Evolutionary conservation across 139 green algal species (phyloP).

Genomic region (Ettlia oleoabundans): DNA sequence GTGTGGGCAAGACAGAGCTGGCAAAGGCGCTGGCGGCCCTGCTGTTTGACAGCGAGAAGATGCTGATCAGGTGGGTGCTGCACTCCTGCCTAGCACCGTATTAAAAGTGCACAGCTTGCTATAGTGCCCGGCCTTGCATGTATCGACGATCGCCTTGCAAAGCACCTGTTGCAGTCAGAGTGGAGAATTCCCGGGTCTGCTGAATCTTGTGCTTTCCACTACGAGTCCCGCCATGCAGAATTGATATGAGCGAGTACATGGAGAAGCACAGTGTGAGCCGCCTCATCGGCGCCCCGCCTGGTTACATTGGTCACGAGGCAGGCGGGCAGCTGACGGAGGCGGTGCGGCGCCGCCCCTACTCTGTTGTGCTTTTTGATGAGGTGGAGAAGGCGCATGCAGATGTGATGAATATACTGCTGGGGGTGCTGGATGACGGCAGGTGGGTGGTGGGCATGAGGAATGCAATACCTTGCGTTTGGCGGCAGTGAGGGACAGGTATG

Average conservation of each 20-base stretch:
- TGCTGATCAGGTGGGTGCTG: conserved; percentile 65
- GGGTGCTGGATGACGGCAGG: conserved; percentile 86
- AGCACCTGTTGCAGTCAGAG: too few species aligned
- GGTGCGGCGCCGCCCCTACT: conserved; percentile 76
- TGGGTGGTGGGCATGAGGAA: background rate
- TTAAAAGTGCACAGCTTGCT: background rate
- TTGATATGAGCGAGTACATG: conserved; percentile 86
- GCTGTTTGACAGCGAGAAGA: conserved; percentile 90
- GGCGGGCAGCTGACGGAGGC: conserved; percentile 89
- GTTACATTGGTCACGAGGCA: conserved; percentile 84
- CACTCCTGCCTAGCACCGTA: background rate
- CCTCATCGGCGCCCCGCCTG: conserved; percentile 83
- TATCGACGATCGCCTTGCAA: background rate
- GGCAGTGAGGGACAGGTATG: too few species aligned
- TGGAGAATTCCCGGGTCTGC: too few species aligned
- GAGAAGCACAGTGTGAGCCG: conserved; percentile 81
- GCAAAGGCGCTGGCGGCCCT: conserved; percentile 81
- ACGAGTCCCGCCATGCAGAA: too few species aligned
- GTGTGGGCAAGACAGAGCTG: conserved; percentile 90
- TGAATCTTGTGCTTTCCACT: too few species aligned
- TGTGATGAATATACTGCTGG: conserved; percentile 91
- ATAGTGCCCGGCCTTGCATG: background rate
- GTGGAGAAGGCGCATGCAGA: conserved; percentile 79
- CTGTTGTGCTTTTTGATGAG: conserved; percentile 87
- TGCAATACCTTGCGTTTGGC: too few species aligned